Evolutionary conservation across 2,329 filamentous ascomycete species (phyloP).

Genomic region (Phialophora chinensis): DNA sequence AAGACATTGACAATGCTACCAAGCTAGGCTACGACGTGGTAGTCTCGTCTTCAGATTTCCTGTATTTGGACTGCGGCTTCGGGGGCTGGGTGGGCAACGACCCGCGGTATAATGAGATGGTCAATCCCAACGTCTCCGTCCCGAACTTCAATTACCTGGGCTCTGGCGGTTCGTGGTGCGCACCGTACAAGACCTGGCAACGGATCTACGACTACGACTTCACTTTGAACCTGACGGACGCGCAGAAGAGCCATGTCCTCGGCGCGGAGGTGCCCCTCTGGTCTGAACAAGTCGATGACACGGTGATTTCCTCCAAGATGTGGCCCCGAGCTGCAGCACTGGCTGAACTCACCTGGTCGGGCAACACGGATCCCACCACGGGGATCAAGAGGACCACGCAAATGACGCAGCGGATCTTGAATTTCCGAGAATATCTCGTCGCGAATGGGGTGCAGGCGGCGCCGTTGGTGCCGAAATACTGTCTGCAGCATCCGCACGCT

Average conservation of each 20-base stretch:
- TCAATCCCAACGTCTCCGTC: constrained; percentile 55
- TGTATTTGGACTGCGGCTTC: constrained; percentile 63
- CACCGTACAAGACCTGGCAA: constrained; percentile 66
- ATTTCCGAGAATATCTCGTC: constrained; percentile 65
- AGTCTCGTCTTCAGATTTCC: constrained; percentile 62
- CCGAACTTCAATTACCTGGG: constrained; percentile 62
- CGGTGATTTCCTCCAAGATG: constrained; percentile 57
- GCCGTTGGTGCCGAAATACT: constrained; percentile 63
- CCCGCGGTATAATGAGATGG: constrained; percentile 60
- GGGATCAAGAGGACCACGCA: constrained; percentile 60
- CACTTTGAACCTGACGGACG: constrained; percentile 54
- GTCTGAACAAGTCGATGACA: constrained; percentile 62
- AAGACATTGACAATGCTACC: constrained; percentile 60
- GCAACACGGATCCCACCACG: constrained; percentile 55
- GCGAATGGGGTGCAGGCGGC: constrained; percentile 59
- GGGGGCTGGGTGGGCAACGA: constrained; percentile 63
- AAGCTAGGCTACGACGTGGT: constrained; percentile 60
- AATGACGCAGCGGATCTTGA: constrained; percentile 62
- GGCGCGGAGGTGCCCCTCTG: constrained; percentile 61
- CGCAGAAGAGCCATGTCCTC: constrained; percentile 57
- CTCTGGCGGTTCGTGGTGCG: constrained; percentile 62
- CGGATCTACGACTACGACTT: constrained; percentile 67
- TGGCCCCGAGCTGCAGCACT: constrained; percentile 65
- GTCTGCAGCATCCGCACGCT: constrained; percentile 62
- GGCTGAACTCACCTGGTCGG: constrained; percentile 62